These are phyloP conservation scores for Tulasnella sp. DNA, from an alignment of 768 basidiomycete genomes.

Conservation along the genomic window DNA sequence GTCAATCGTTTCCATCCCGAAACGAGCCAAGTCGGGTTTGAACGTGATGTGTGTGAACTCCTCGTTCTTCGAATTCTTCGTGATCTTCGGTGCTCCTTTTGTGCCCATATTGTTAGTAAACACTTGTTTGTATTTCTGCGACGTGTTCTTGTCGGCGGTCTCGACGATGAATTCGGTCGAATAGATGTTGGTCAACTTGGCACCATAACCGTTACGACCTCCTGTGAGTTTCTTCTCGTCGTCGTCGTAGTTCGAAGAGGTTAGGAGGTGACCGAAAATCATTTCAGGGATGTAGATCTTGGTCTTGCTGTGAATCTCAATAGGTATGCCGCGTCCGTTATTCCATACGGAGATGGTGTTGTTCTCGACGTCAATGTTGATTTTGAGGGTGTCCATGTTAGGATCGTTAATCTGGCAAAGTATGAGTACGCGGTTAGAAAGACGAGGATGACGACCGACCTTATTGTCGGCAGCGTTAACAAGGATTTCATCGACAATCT, in stretches of 20 bases:
- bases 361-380: constrained; percentile 72
- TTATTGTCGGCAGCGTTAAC: constrained; percentile 99
- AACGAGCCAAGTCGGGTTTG: constrained; percentile 80
- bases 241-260: constrained; percentile 96
- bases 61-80: constrained; percentile 73
- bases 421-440: not conserved
- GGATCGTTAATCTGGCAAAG: constrained; percentile 79
- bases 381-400: constrained; percentile 82
- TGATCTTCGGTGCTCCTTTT: constrained; percentile 83
- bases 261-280: constrained; percentile 90
- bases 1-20: constrained; percentile 86
- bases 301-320: constrained; percentile 87
- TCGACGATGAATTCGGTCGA: constrained; percentile 93
- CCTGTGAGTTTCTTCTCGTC: constrained; percentile 98
- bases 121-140: constrained; percentile 88
- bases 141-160: constrained; percentile 76
- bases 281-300: constrained; percentile 93
- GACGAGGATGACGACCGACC: constrained; percentile 36
- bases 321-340: constrained; percentile 91
- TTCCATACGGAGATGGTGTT: constrained; percentile 87
- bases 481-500: constrained; percentile 97
- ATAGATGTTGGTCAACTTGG: constrained; percentile 97
- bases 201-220: constrained; percentile 96
- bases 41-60: constrained; percentile 91
- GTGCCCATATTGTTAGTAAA: constrained; percentile 90